Percentiles rank a stretch among this genome's conserved stretches.
Conservation (phyloP, 176 grass and related monocot genomes). For the Carex littledalei region DNA sequence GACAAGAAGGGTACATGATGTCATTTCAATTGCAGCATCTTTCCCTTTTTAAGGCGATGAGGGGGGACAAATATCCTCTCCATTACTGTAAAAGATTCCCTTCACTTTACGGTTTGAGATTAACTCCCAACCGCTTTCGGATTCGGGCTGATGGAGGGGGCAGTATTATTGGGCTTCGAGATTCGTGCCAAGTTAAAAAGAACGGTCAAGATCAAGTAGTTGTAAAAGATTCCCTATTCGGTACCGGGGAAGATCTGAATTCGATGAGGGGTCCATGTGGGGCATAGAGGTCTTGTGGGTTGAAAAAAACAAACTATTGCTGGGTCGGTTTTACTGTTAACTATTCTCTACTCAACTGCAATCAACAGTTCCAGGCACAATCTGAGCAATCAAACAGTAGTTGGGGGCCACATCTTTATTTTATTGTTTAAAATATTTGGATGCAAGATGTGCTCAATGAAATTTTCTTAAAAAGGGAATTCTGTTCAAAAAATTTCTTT, state of each 20-base stretch:
- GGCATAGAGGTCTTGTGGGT: not conserved
- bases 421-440: not conserved
- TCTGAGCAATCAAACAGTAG: not conserved
- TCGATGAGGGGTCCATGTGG: not conserved
- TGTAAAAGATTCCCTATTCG: no score
- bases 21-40: no score
- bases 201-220: no score
- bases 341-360: not conserved
- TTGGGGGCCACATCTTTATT: not conserved
- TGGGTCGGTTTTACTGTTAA: not conserved
- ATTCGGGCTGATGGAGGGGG: no score
- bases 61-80: not conserved
- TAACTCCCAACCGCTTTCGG: no score
- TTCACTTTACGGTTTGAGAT: no score
- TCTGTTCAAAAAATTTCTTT: constrained; percentile 18
- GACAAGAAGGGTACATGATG: not conserved
- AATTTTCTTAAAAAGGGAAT: not conserved
- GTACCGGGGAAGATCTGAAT: no score
- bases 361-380: not conserved
- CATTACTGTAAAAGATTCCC: no score
- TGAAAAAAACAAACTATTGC: not conserved
- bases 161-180: no score
- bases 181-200: no score
- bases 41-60: not conserved
- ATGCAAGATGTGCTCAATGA: not conserved